Evolutionary conservation across 306 rosid species (phyloP).

Genomic region (Geum urbanum): DNA sequence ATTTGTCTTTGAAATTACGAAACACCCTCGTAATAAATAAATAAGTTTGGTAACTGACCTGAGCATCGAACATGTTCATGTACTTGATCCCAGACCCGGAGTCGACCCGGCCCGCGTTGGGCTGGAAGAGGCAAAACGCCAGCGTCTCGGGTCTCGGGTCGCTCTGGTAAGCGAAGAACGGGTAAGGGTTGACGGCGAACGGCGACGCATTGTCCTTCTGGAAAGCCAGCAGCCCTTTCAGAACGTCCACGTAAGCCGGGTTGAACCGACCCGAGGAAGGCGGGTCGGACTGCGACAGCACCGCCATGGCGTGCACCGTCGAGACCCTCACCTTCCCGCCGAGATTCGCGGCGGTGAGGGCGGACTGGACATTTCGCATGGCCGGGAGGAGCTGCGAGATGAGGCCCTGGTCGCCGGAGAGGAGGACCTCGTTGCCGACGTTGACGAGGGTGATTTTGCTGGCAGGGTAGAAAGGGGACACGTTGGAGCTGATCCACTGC

Average conservation of each 20-base stretch:
- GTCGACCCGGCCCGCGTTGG: constrained; percentile 80
- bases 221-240: constrained; percentile 48
- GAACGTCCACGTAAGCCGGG: constrained; percentile 33
- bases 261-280: constrained; percentile 72
- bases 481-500: constrained; percentile 59
- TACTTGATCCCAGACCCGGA: constrained; percentile 67
- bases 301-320: constrained; percentile 78
- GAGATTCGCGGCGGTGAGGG: constrained; percentile 46
- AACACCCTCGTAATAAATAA: background rate
- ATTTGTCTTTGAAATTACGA: background rate
- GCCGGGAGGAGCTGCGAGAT: constrained; percentile 69
- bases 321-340: constrained; percentile 69
- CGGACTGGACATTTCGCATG: constrained; percentile 67
- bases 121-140: constrained; percentile 73
- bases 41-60: constrained; percentile 32
- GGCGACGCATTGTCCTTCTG: constrained; percentile 61
- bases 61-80: constrained; percentile 93
- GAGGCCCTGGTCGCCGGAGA: constrained; percentile 44
- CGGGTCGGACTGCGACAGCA: constrained; percentile 68
- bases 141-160: constrained; percentile 81
- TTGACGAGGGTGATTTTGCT: constrained; percentile 61
- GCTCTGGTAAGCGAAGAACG: constrained; percentile 76
- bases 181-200: constrained; percentile 74
- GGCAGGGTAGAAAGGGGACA: constrained; percentile 54
- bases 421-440: constrained; percentile 79